phyloP scores from a whole-genome alignment of 805 yeast genomes.

The Nakazawaea siamensis region DNA sequence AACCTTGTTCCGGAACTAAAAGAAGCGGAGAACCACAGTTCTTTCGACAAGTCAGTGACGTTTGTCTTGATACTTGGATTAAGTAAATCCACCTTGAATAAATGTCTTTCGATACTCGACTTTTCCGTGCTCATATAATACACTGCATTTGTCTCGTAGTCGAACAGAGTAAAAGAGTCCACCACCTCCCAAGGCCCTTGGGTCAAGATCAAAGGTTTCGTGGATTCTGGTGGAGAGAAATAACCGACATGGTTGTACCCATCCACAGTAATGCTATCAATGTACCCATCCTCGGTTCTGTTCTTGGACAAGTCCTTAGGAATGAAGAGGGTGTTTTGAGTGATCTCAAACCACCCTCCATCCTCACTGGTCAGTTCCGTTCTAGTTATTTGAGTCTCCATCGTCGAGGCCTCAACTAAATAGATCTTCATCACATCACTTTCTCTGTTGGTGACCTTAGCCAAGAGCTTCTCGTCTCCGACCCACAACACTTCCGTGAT shows the following conservation, averaged over 20 bases:
- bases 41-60: constrained; percentile 42
- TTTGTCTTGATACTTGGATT: constrained; percentile 30
- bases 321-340: constrained; percentile 51
- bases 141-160: constrained; percentile 39
- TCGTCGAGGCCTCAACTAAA: constrained; percentile 36
- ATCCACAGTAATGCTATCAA: constrained; percentile 63
- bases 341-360: constrained; percentile 73
- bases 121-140: constrained; percentile 70
- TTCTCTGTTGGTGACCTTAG: constrained; percentile 55
- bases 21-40: constrained; percentile 62
- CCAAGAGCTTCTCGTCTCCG: constrained; percentile 42
- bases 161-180: constrained; percentile 58
- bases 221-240: constrained; percentile 60
- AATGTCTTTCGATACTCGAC: constrained; percentile 77
- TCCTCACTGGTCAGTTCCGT: constrained; percentile 33
- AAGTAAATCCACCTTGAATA: constrained; percentile 59
- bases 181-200: constrained; percentile 89
- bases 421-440: constrained; percentile 57
- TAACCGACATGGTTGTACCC: constrained; percentile 76
- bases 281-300: constrained; percentile 57
- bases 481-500: constrained; percentile 71
- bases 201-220: constrained; percentile 53
- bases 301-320: constrained; percentile 38
- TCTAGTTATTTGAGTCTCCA: constrained; percentile 34
- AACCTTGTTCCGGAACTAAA: constrained; percentile 78